Percentiles rank a stretch among this genome's conserved stretches.
These are phyloP conservation scores for Tulasnella calospora DNA, from an alignment of 768 basidiomycete species.

Conservation along the genomic window DNA sequence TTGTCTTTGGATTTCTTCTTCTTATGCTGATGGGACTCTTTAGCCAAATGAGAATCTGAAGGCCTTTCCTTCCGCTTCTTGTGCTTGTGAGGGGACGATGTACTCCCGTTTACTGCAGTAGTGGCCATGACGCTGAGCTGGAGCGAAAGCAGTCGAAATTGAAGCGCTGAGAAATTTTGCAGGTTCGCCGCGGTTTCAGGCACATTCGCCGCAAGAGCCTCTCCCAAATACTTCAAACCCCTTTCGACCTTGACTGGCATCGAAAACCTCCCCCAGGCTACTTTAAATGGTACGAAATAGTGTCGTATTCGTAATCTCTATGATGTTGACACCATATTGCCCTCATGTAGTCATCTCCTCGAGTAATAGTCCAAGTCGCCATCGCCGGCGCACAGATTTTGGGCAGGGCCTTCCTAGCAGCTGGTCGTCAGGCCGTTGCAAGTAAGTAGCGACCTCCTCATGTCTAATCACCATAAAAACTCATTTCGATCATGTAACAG, in stretches of 20 bases:
- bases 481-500: constrained; percentile 41
- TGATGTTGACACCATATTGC: not conserved
- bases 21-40: constrained; percentile 31
- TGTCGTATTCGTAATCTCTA: not conserved
- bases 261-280: not conserved
- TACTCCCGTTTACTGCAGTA: not conserved
- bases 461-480: not conserved
- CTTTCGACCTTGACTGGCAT: constrained; percentile 10
- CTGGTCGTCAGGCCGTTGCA: constrained; percentile 85
- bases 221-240: constrained; percentile 13
- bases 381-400: constrained; percentile 73
- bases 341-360: constrained; percentile 64
- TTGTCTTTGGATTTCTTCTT: constrained; percentile 36
- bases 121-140: not conserved
- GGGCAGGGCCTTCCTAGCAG: constrained; percentile 87
- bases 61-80: constrained; percentile 19
- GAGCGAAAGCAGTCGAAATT: constrained; percentile 4
- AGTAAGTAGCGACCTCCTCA: constrained; percentile 53
- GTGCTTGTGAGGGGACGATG: constrained; percentile 7
- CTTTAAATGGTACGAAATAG: constrained; percentile 9
- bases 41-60: constrained; percentile 3
- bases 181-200: not conserved
- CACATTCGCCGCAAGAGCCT: not conserved
- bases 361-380: constrained; percentile 70
- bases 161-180: constrained; percentile 16